Conservation (phyloP, 192 early-diverging fungal genomes). For the Obelidium mucronatum region DNA sequence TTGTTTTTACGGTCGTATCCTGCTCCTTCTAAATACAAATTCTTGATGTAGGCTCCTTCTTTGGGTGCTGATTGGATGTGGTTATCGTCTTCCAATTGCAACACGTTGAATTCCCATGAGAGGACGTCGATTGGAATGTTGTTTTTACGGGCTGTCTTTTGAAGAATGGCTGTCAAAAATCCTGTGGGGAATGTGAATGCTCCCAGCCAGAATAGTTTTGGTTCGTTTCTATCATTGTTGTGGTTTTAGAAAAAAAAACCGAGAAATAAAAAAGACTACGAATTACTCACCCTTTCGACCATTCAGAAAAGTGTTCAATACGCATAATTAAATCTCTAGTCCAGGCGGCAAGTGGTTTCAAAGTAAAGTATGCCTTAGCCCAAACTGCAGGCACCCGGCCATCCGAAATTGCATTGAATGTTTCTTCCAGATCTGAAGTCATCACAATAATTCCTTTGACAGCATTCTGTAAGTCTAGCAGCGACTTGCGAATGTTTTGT, state of each 20-base stretch:
- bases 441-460: slow-evolving; percentile 70
- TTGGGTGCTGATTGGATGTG: slow-evolving; percentile 55
- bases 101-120: slow-evolving; percentile 66
- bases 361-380: slow-evolving; percentile 59
- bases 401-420: slow-evolving; percentile 57
- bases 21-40: slow-evolving; percentile 67
- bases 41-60: slow-evolving; percentile 66
- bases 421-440: slow-evolving; percentile 68
- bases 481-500: slow-evolving; percentile 50
- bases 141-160: slow-evolving; percentile 64
- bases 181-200: slow-evolving; percentile 68
- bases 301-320: slow-evolving; percentile 66
- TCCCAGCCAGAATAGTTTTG: slow-evolving; percentile 62
- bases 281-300: slow-evolving; percentile 64
- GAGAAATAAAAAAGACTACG: neutral
- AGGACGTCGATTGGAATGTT: slow-evolving; percentile 64
- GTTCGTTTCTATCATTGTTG: slow-evolving; percentile 44
- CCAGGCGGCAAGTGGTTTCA: slow-evolving; percentile 64
- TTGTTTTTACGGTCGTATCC: slow-evolving; percentile 68
- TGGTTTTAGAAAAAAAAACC: neutral
- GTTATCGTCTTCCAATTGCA: slow-evolving; percentile 66
- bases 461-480: slow-evolving; percentile 63
- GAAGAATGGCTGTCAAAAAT: slow-evolving; percentile 67
- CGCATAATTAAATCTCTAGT: slow-evolving; percentile 57
- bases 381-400: slow-evolving; percentile 66